Percentiles rank a stretch among this genome's conserved stretches.
Evolutionary conservation across 331 rosid genomes (phyloP).

Genomic region (Quercus phellos): DNA sequence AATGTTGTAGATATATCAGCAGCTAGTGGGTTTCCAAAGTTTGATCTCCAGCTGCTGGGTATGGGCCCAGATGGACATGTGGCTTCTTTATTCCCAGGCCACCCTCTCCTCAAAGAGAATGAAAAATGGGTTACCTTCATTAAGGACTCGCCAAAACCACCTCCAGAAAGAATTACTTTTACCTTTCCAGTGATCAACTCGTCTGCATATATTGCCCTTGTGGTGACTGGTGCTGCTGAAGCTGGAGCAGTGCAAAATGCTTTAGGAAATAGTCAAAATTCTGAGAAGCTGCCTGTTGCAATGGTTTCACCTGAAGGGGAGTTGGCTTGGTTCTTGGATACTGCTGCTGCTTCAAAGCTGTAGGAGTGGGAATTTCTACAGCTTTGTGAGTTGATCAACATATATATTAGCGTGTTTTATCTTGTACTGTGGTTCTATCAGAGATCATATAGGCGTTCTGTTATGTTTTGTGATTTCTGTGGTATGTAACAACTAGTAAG

Average conservation of each 20-base stretch:
- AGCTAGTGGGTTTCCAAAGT: constrained; percentile 53
- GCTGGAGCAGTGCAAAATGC: constrained; percentile 59
- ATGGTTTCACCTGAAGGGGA: constrained; percentile 62
- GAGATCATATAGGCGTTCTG: neutral
- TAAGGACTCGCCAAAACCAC: constrained; percentile 67
- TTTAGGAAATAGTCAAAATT: constrained; percentile 31
- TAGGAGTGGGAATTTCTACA: constrained; percentile 15
- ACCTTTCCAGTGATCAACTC: constrained; percentile 74
- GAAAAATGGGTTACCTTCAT: constrained; percentile 64
- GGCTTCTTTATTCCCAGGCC: constrained; percentile 71
- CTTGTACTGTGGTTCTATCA: constrained; percentile 14
- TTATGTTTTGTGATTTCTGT: constrained; percentile 20
- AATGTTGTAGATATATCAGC: constrained; percentile 47
- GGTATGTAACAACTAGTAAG: constrained; percentile 3
- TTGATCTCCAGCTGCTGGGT: constrained; percentile 74
- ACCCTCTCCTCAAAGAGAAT: constrained; percentile 48
- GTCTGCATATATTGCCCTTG: constrained; percentile 58
- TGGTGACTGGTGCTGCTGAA: constrained; percentile 64
- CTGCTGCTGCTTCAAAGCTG: constrained; percentile 73
- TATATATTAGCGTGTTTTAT: constrained; percentile 14
- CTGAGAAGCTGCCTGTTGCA: constrained; percentile 47
- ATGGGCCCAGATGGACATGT: constrained; percentile 92
- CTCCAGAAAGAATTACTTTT: constrained; percentile 68
- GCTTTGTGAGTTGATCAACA: constrained; percentile 13
- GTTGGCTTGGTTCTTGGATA: constrained; percentile 77